These are phyloP conservation scores for Salix dunnii DNA, from an alignment of 345 rosid species.

Conservation along the genomic window DNA sequence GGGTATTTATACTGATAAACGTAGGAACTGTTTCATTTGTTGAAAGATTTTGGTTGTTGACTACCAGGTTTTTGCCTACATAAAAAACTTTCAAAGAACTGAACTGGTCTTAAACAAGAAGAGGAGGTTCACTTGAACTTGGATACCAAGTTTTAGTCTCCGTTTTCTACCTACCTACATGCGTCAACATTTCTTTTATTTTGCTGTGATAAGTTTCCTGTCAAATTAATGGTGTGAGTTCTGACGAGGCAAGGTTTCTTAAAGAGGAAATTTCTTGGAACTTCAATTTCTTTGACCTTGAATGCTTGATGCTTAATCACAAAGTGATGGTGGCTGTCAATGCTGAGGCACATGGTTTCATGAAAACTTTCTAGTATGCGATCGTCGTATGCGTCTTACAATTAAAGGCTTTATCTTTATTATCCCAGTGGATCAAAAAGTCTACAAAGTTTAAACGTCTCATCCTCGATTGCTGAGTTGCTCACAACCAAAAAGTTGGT, in stretches of 20 bases:
- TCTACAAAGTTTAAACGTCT: not conserved
- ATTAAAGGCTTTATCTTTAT: not conserved
- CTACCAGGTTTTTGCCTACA: not conserved
- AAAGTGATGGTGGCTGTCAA: not conserved
- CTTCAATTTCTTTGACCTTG: not conserved
- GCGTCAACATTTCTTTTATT: not conserved
- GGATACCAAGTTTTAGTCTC: not conserved
- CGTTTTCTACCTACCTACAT: not conserved
- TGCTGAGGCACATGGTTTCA: not conserved
- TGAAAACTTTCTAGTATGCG: no score
- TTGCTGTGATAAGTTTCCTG: not conserved
- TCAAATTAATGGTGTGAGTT: not conserved
- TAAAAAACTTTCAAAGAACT: not conserved
- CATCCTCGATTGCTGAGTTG: not conserved
- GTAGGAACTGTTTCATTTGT: not conserved
- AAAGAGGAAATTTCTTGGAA: constrained; percentile 16
- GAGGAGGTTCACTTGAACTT: not conserved
- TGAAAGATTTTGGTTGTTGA: constrained; percentile 37
- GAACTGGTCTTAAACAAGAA: constrained; percentile 23
- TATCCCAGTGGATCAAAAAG: not conserved
- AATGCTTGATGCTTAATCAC: not conserved
- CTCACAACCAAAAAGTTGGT: not conserved
- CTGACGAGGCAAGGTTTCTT: not conserved
- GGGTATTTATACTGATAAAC: constrained; percentile 5
- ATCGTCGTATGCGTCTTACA: not conserved